Evolutionary conservation across 1,284 basidiomycete genomes (phyloP), one percentile per base, ranked within the genome.

Genomic region (Naganishia cerealis): DNA sequence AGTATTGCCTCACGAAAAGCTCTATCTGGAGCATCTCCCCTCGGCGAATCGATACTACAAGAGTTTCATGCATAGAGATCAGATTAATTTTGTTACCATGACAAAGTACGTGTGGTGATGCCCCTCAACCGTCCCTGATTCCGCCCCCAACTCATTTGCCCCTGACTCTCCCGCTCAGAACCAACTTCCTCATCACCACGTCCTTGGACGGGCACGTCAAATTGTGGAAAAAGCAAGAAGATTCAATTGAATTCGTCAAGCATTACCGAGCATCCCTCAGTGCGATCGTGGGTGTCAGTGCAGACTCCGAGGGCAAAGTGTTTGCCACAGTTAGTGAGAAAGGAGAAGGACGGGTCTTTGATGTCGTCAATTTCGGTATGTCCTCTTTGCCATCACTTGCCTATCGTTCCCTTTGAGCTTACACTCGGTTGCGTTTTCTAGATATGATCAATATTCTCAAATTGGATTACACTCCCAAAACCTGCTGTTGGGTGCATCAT

Each of bases 371-470:
- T 81, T 96, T 96, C 79, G 93, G 92, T 92, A 74, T 67, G 86
- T 77, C 40, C 68, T 50, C n/a, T 38, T 42, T 29, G 40, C 8
- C 36, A 12, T 66, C 24, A 46, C 50, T 24, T 40, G 6, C 52
- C 50, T 12, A 48, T n/a, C 13, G 13, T 13, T 48, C 33, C 1
- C 53, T 16, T 21, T 24, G 50, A 57, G 65, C 59, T 54, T 38
- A 68, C 46, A 21, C 46, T 10, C 15, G 3, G 50, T 46, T 56
- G n/a, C 43, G 7, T 36, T 42, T 16, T 50, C 9, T 73, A 96
- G 94, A 99, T 79, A 96, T 99, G 90, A 99, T 99, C 79, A 99
- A 98, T 79, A 98, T 98, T 82, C 86, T 99, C 71, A 91, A 92
- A 75, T 83, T 99, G 59, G 88, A 86, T 0, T 97, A 87, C 76